Evolutionary conservation across 108 stramenopile genomes (phyloP).

Genomic region (Cyclotella sp.): DNA sequence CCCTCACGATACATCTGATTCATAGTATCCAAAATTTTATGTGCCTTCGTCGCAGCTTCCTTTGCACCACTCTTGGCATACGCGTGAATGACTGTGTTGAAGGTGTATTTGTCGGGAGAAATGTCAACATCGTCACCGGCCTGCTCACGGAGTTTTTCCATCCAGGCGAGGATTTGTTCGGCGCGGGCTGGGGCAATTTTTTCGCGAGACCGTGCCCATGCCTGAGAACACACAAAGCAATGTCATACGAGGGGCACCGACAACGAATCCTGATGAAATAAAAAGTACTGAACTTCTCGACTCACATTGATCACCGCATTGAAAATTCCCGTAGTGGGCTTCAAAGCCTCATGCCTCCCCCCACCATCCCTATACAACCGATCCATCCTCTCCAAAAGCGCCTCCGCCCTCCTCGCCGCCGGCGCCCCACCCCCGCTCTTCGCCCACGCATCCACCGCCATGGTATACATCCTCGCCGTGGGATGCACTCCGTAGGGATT

Average conservation of each 20-base stretch:
- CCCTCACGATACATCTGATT: conserved; percentile 63
- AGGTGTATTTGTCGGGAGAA: conserved; percentile 84
- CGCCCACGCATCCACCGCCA: conserved; percentile 91
- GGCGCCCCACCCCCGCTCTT: conserved; percentile 79
- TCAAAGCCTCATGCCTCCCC: conserved; percentile 63
- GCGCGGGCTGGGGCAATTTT: conserved; percentile 78
- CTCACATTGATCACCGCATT: conserved; percentile 72
- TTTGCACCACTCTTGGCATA: conserved; percentile 70
- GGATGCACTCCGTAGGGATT: conserved; percentile 62
- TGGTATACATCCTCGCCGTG: conserved; percentile 87
- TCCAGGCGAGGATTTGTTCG: conserved; percentile 84
- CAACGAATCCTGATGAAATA: too few species aligned
- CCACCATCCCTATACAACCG: conserved; percentile 63
- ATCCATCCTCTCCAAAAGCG: conserved; percentile 81
- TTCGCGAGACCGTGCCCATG: conserved; percentile 84
- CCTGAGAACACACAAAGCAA: conserved; percentile 34
- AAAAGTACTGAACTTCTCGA: too few species aligned
- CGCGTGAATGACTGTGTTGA: conserved; percentile 77
- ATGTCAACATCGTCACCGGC: conserved; percentile 59
- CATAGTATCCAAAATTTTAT: conserved; percentile 77
- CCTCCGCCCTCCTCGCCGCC: conserved; percentile 82
- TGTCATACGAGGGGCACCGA: too few species aligned
- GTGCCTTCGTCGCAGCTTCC: conserved; percentile 72
- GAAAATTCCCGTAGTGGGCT: conserved; percentile 85
- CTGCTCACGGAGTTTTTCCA: conserved; percentile 71